phyloP scores from a whole-genome alignment of 2,329 filamentous ascomycete species.

The Ceratocystis lukuohia region DNA sequence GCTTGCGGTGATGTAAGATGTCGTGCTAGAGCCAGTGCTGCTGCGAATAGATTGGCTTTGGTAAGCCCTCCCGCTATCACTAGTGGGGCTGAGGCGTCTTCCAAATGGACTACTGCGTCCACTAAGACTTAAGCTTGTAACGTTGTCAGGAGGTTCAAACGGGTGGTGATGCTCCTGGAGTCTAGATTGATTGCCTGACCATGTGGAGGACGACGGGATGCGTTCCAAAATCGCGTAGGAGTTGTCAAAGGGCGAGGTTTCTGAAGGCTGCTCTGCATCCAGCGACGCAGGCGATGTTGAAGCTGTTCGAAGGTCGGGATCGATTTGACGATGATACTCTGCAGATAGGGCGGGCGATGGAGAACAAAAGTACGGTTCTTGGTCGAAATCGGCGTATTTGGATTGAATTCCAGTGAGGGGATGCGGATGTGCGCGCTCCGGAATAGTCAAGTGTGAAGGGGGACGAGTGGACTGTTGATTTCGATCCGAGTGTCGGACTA shows the following conservation, averaged over 20 bases:
- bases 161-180: neutral
- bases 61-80: neutral
- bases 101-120: neutral
- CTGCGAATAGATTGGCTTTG: neutral
- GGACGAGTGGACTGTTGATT: neutral
- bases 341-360: neutral
- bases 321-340: neutral
- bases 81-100: neutral
- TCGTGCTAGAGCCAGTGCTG: neutral
- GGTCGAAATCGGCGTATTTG: neutral
- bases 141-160: neutral
- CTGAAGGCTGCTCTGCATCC: neutral
- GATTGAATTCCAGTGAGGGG: neutral
- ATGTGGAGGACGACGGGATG: neutral
- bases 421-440: neutral
- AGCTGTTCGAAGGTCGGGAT: neutral
- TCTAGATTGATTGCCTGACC: neutral
- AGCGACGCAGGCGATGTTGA: neutral
- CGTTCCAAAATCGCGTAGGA: neutral
- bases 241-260: constrained; percentile 5
- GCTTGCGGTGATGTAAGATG: neutral
- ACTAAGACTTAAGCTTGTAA: neutral
- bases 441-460: neutral
- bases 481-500: neutral
- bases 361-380: neutral